A percentile compares a stretch with the other conserved stretches of the same genome.
Evolutionary conservation across 225 moss, liverwort and hornwort species (phyloP).

Genomic region (Ulota crispa): DNA sequence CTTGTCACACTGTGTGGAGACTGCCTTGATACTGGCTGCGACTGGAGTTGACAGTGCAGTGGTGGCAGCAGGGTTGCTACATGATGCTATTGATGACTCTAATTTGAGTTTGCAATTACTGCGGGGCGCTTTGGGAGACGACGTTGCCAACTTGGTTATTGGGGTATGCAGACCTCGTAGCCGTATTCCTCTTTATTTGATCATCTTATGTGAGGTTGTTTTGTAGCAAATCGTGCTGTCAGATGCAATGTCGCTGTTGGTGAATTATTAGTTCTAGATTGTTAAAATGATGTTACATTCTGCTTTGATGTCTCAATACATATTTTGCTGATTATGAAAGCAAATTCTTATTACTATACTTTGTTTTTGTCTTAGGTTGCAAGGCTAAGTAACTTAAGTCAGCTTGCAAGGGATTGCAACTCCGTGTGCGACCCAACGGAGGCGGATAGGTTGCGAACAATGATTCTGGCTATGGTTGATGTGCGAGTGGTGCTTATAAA

Average conservation of each 20-base stretch:
- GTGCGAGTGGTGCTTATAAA: slow-evolving; percentile 90
- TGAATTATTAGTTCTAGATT: not conserved
- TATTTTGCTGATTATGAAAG: not conserved
- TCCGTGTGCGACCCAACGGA: slow-evolving; percentile 66
- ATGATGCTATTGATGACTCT: slow-evolving; percentile 84
- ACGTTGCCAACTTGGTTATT: slow-evolving; percentile 65
- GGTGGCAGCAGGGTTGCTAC: slow-evolving; percentile 83
- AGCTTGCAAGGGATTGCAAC: slow-evolving; percentile 71
- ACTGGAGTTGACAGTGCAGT: slow-evolving; percentile 75
- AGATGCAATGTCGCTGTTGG: not conserved
- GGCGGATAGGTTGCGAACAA: slow-evolving; percentile 70
- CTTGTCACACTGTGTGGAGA: slow-evolving; percentile 80
- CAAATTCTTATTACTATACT: not conserved
- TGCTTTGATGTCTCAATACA: not conserved
- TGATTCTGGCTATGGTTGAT: slow-evolving; percentile 93
- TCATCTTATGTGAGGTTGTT: not conserved
- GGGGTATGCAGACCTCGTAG: slow-evolving; percentile 48
- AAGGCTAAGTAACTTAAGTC: slow-evolving; percentile 74
- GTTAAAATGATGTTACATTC: not conserved
- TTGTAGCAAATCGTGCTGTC: not conserved
- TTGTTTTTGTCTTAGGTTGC: slow-evolving; percentile 53
- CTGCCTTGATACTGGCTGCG: slow-evolving; percentile 71
- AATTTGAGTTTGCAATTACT: slow-evolving; percentile 52
- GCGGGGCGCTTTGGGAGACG: slow-evolving; percentile 58
- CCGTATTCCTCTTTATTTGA: not conserved